Evolutionary conservation across 2,329 filamentous ascomycete genomes (phyloP).

Genomic region (Stagonosporopsis rhizophila): DNA sequence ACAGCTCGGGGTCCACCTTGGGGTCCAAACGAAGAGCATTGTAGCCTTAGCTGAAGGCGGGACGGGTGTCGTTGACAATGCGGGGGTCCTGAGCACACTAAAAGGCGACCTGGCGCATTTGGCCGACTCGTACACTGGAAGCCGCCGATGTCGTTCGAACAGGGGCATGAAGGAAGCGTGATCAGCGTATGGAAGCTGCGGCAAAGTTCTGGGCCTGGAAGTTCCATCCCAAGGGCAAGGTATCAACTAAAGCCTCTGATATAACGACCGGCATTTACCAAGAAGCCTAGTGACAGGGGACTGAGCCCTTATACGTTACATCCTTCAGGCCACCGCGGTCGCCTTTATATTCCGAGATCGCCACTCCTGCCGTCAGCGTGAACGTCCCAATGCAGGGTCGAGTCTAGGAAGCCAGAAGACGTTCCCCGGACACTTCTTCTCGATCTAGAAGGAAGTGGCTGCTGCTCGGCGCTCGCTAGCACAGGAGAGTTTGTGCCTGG

Average conservation of each 20-base stretch:
- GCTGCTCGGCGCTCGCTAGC: conserved; percentile 1
- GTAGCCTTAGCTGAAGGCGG: conserved; percentile 22
- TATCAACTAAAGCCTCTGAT: background rate
- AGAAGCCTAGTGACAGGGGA: conserved; percentile 3
- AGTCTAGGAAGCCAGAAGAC: conserved; percentile 1
- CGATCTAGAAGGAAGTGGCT: conserved; percentile 4
- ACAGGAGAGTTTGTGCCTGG: background rate
- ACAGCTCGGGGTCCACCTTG: conserved; percentile 73
- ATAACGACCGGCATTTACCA: conserved; percentile 8
- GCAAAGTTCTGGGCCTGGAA: background rate
- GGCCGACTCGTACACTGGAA: conserved; percentile 22
- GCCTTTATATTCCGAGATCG: conserved; percentile 6
- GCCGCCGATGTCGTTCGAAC: conserved; percentile 26
- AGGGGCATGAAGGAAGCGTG: conserved; percentile 24
- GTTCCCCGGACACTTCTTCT: conserved; percentile 1
- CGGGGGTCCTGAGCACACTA: conserved; percentile 11
- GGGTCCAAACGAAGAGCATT: conserved; percentile 60
- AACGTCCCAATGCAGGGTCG: conserved; percentile 3
- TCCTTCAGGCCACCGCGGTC: background rate
- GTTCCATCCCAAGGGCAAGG: background rate
- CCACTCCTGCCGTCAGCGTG: conserved; percentile 5
- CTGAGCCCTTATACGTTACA: conserved; percentile 14
- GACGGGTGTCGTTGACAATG: conserved; percentile 20
- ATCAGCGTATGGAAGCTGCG: conserved; percentile 28
- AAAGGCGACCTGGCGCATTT: conserved; percentile 17